Percentiles rank a stretch among this genome's conserved stretches.
Conservation (phyloP, 2,329 filamentous ascomycete species). For the Aspergillus costaricaensis region DNA sequence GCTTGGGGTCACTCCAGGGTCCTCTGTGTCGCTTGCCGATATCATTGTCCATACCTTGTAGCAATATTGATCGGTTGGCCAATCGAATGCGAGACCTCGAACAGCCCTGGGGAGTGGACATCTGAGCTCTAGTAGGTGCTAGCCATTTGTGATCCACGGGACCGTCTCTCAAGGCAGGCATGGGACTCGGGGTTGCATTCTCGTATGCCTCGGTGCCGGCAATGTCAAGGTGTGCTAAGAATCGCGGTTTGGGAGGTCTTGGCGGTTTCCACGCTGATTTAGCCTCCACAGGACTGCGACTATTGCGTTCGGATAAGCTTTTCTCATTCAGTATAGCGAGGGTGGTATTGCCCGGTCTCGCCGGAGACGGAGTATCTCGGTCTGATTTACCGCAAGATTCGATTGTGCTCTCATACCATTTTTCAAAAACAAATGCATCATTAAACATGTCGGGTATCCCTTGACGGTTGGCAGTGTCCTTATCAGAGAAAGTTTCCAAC, state of each 20-base stretch:
- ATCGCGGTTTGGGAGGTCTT: conserved; percentile 18
- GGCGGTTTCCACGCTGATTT: conserved; percentile 11
- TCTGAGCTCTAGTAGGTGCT: background rate
- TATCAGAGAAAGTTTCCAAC: background rate
- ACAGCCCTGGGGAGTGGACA: conserved; percentile 1
- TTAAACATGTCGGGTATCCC: no score
- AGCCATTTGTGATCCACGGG: background rate
- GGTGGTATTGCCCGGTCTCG: background rate
- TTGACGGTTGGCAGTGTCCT: background rate
- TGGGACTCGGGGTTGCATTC: conserved; percentile 1
- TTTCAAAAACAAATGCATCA: background rate
- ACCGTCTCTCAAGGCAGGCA: background rate
- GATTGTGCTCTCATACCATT: background rate
- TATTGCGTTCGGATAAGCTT: background rate
- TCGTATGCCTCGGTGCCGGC: background rate
- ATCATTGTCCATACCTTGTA: background rate
- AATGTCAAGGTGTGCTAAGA: conserved; percentile 9
- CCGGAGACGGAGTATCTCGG: background rate
- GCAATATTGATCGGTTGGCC: background rate
- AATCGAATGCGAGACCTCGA: background rate
- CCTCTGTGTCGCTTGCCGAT: background rate
- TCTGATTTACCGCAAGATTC: background rate
- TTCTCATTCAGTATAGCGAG: background rate
- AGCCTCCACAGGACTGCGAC: background rate
- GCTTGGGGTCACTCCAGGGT: conserved; percentile 4